Base-by-base conservation (phyloP, 805 yeast genomes). In the Metschnikowia lachancei region DNA sequence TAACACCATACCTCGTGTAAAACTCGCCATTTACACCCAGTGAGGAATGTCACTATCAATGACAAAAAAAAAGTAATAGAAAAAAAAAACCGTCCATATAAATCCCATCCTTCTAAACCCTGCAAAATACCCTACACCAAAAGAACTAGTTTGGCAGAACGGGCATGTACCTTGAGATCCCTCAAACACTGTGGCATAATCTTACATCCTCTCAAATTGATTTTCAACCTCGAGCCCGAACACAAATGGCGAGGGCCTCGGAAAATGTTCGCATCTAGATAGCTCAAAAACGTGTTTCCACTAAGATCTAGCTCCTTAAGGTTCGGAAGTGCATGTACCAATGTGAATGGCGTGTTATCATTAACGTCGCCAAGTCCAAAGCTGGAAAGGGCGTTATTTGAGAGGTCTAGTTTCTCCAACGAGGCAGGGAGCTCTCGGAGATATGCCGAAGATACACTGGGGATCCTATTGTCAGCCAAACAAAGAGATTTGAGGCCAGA, bases 341-440 rank as follows among this genome's bases (percentile, higher is more conserved):
- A 35, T 4, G 39, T 9, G 19, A 48, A 53, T 16, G 19, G 10
- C 2, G 12, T 31, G 16, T 45, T 37, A 10, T 33, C 37, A 11
- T 30, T 34, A 12, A 22, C 37, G 10, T 33, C 37, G n/a, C 34
- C 34, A n/a, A 22, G 45, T 8, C 53, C 58, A 12, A 59, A 42
- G 12, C 47, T 17, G 2, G 32, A 39, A 18, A 63, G 26, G 19
- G 36, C 33, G 49, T 64, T 65, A n/a, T 46, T 41, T 7, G 56
- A 45, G 19, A 68, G 30, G 54, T 51, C 59, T n/a, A 69, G 50
- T 0, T 8, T 33, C 39, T 61, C 58, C 5, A 70, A 46, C 20
- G 62, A 43, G n/a, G 47, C 35, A 1, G 75, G 75, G 8, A 70
- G 53, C 6, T 52, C 56, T 4, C 43, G 19, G 3, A 68, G 18